Evolutionary conservation across 73 alveolate genomes (phyloP).

Genomic region (Uronychia binucleata): DNA sequence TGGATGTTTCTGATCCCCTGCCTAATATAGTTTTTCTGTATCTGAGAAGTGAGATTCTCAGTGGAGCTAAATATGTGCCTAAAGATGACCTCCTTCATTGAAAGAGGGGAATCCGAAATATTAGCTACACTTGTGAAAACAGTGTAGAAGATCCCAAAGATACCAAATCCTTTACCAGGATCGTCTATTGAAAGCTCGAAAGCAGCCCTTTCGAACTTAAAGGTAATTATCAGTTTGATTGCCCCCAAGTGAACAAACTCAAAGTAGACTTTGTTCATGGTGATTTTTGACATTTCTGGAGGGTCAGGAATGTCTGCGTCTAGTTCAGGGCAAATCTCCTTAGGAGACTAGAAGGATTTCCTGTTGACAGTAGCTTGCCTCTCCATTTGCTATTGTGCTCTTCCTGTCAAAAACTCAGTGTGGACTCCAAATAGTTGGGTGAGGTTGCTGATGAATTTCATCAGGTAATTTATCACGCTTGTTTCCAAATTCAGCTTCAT

Average conservation of each 20-base stretch:
- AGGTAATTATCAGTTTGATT: constrained; percentile 37
- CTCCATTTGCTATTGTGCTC: not conserved
- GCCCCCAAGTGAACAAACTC: constrained; percentile 57
- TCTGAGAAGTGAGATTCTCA: constrained; percentile 9
- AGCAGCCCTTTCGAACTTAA: constrained; percentile 55
- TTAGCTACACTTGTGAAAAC: constrained; percentile 53
- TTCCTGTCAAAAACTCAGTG: not conserved
- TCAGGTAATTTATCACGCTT: constrained; percentile 25
- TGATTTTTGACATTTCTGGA: not conserved
- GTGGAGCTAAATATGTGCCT: constrained; percentile 49
- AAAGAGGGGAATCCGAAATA: constrained; percentile 66
- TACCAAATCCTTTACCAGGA: constrained; percentile 34
- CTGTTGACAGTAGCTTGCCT: not conserved
- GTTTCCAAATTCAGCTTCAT: constrained; percentile 54
- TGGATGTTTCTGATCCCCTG: constrained; percentile 82
- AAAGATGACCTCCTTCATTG: constrained; percentile 52
- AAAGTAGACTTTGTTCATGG: constrained; percentile 52
- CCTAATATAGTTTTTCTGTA: constrained; percentile 63
- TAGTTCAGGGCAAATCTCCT: constrained; percentile 27
- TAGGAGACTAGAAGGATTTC: not conserved
- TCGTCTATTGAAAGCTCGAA: constrained; percentile 28
- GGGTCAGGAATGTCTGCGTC: constrained; percentile 30
- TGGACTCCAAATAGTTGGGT: not conserved
- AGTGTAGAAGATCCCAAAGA: constrained; percentile 38
- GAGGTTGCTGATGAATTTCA: constrained; percentile 8